Evolutionary conservation across 306 rosid species (phyloP), one percentile per base, ranked within the genome.

Genomic region (Quercus wislizeni): DNA sequence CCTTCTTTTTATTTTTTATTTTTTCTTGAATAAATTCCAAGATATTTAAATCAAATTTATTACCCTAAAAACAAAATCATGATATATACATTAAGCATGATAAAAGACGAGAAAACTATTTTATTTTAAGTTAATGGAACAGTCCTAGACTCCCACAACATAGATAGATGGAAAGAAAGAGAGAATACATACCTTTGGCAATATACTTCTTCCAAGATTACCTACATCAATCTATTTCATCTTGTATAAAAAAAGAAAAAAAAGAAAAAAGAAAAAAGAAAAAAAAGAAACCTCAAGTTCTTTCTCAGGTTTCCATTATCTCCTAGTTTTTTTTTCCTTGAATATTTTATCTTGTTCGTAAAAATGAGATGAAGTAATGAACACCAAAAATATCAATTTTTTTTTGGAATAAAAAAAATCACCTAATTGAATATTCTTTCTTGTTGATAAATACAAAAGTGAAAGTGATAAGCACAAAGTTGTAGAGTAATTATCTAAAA

Each of bases 221-320:
- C 97, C 97, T 58, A 93, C 99, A 75, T 95, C 97, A 18, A 97
- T 95, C 81, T 95, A 98, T 90, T 95, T 95, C 90, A 95, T 95
- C 71, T 95, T 98, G 14, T 38, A 38, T 38, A 33, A 33, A 7
- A 38, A 38, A 38, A 5, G 5, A 5, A 7, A 1, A 7, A 38
- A 1, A 1, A 5, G 1, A 6, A 35, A 31, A 5, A 4, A 4
- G 5, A 31, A 1, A 31, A 5, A 1, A 31, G 1, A 5, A 4
- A 1, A 31, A 93, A 83, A 71, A 91, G 98, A 77, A 95, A 95
- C 89, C 79, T 89, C 90, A 95, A 84, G 69, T 95, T 95, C 85
- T 93, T 93, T 38, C 46, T 38, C 46, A 38, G 46, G 46, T 38
- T 38, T 38, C 46, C 46, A 38, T 38, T 38, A 8, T 38, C 46